Evolutionary conservation across 805 yeast genomes (phyloP).

Genomic region (Grigorovia humatica): DNA sequence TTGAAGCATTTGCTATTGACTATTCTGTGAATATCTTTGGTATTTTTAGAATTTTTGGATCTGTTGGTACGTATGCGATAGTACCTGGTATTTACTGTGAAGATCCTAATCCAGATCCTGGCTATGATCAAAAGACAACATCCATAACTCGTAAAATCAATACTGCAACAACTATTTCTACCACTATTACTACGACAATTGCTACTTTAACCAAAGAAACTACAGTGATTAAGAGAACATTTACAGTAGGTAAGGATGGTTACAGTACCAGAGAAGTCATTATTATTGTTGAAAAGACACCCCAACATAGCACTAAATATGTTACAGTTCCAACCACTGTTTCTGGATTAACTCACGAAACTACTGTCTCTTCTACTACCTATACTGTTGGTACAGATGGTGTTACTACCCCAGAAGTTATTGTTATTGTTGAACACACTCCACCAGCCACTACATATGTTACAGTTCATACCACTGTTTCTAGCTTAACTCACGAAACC

Average conservation of each 20-base stretch:
- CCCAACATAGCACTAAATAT: background rate
- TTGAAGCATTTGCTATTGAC: background rate
- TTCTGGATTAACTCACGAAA: background rate
- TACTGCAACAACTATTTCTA: background rate
- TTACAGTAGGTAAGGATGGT: slow-evolving; percentile 1
- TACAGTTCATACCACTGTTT: background rate
- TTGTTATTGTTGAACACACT: slow-evolving; percentile 3
- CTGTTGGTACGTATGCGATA: background rate
- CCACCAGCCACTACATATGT: background rate
- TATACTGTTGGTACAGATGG: slow-evolving; percentile 2
- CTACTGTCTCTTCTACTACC: background rate
- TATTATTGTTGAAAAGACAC: slow-evolving; percentile 3
- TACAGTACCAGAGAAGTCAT: slow-evolving; percentile 1
- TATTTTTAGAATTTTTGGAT: background rate
- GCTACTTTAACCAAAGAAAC: background rate
- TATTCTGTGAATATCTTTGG: background rate
- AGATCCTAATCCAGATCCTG: too few relatives aligned
- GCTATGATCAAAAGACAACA: too few relatives aligned
- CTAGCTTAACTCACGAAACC: background rate
- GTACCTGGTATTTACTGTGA: background rate
- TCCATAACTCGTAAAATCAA: too few relatives aligned
- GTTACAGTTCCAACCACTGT: background rate
- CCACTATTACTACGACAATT: background rate
- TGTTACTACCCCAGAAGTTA: background rate
- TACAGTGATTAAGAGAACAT: background rate